Conservation (phyloP, 2,329 filamentous ascomycete species). For the Microcera coccophila region DNA sequence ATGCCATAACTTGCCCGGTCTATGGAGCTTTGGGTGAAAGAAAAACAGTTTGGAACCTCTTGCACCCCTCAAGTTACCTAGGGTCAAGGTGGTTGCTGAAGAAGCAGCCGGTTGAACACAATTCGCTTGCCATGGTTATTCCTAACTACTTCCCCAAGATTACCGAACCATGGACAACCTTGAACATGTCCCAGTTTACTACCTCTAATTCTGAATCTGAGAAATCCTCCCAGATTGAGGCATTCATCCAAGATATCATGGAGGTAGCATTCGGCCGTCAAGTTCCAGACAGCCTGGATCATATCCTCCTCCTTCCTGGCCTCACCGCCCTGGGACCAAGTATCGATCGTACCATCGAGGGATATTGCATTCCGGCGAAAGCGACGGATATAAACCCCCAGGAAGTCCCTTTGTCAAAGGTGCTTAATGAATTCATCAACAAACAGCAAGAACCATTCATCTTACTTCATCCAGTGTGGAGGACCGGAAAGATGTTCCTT, state of each 20-base stretch:
- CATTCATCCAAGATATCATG: too few species aligned
- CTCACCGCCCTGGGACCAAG: not conserved
- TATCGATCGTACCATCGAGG: not conserved
- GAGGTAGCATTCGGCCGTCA: too few species aligned
- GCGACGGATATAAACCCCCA: not conserved
- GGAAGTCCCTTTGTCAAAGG: not conserved
- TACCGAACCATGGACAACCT: too few species aligned
- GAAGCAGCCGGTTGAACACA: too few species aligned
- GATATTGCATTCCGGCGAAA: not conserved
- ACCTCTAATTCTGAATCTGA: too few species aligned
- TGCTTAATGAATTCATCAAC: not conserved
- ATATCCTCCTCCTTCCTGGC: not conserved
- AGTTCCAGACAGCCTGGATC: not conserved
- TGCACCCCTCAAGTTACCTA: too few species aligned
- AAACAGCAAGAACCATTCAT: not conserved
- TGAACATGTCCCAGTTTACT: too few species aligned
- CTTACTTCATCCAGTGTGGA: not conserved
- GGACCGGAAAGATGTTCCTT: not conserved
- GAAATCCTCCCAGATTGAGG: too few species aligned
- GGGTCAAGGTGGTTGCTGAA: too few species aligned
- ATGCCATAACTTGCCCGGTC: conserved; percentile 1
- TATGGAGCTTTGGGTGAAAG: conserved; percentile 17
- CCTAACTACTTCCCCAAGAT: conserved; percentile 11
- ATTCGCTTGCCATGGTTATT: conserved; percentile 13
- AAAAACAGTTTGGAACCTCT: too few species aligned